Conservation (phyloP, 352 stramenopile genomes). For the Globisporangium nagaii region DNA sequence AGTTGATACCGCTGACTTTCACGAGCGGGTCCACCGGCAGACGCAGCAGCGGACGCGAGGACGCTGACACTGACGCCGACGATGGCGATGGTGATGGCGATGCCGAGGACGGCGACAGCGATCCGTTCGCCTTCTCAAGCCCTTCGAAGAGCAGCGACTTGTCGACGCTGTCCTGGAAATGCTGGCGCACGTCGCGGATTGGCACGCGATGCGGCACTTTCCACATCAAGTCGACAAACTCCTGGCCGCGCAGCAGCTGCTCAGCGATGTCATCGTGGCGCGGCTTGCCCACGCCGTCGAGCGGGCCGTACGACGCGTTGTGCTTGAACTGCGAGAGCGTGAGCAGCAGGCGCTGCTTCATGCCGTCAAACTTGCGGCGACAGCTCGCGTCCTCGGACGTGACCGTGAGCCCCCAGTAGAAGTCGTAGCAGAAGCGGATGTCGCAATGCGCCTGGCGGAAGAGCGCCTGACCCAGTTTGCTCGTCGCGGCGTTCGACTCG, state of each 20-base stretch:
- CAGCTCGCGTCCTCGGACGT: conserved; percentile 72
- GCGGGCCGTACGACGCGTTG: conserved; percentile 35
- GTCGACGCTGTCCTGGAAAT: conserved; percentile 42
- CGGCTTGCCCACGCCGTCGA: conserved; percentile 21
- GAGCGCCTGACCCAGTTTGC: conserved; percentile 61
- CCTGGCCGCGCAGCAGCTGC: conserved; percentile 78
- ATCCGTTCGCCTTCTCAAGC: conserved; percentile 6
- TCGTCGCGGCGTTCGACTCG: conserved; percentile 54
- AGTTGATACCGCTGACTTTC: conserved; percentile 69
- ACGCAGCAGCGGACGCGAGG: conserved; percentile 35
- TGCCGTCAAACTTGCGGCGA: conserved; percentile 74
- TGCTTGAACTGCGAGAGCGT: conserved; percentile 64
- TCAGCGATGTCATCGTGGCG: conserved; percentile 59
- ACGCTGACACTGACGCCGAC: no score
- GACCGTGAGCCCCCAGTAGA: conserved; percentile 83
- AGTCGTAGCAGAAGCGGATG: conserved; percentile 79
- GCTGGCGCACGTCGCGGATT: conserved; percentile 44
- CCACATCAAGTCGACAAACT: conserved; percentile 79
- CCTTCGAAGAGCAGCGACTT: conserved; percentile 41
- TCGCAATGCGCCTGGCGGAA: conserved; percentile 73
- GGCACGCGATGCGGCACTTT: conserved; percentile 72
- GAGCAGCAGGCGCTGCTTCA: conserved; percentile 74
- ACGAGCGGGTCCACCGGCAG: conserved; percentile 70
- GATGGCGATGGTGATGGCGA: not conserved
- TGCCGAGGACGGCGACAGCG: not conserved